Percentiles rank a stretch among this genome's conserved stretches.
These are phyloP conservation scores for Crepidotus variabilis DNA, from an alignment of 768 basidiomycete genomes.

Conservation along the genomic window DNA sequence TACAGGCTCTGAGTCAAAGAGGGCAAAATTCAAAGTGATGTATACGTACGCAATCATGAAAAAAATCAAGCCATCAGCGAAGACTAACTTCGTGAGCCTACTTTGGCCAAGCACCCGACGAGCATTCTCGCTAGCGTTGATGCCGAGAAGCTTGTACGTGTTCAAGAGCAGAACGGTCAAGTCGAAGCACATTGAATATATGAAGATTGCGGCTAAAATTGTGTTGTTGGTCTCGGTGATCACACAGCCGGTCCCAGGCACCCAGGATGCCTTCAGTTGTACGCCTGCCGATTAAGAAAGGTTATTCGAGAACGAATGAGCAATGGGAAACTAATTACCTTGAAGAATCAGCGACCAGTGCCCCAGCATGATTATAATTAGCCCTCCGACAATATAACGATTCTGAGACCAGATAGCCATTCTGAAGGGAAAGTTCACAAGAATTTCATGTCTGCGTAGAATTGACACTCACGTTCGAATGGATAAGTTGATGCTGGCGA, in stretches of 20 bases:
- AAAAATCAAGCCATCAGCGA: slow-evolving; percentile 68
- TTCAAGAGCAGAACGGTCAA: slow-evolving; percentile 56
- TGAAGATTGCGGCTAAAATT: slow-evolving; percentile 65
- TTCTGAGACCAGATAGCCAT: slow-evolving; percentile 68
- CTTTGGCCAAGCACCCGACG: slow-evolving; percentile 27
- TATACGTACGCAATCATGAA: slow-evolving; percentile 63
- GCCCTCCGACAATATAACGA: slow-evolving; percentile 42
- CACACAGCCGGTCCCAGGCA: slow-evolving; percentile 40
- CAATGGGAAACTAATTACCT: slow-evolving; percentile 29
- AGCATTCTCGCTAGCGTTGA: slow-evolving; percentile 14
- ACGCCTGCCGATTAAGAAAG: slow-evolving; percentile 36
- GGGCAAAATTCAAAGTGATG: too few relatives aligned
- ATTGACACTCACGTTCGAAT: slow-evolving; percentile 46
- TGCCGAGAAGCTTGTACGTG: slow-evolving; percentile 49
- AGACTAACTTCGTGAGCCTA: slow-evolving; percentile 59
- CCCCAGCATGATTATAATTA: slow-evolving; percentile 57
- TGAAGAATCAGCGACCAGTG: slow-evolving; percentile 72
- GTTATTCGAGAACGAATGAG: neutral
- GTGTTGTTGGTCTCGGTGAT: slow-evolving; percentile 60
- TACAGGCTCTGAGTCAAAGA: slow-evolving; percentile 10
- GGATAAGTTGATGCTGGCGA: slow-evolving; percentile 59
- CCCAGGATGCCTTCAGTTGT: slow-evolving; percentile 55
- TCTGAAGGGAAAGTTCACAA: slow-evolving; percentile 6
- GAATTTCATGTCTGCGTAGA: neutral
- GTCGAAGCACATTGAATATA: slow-evolving; percentile 77